Conservation (phyloP, 805 yeast genomes). For the Candida qinlingensis region DNA sequence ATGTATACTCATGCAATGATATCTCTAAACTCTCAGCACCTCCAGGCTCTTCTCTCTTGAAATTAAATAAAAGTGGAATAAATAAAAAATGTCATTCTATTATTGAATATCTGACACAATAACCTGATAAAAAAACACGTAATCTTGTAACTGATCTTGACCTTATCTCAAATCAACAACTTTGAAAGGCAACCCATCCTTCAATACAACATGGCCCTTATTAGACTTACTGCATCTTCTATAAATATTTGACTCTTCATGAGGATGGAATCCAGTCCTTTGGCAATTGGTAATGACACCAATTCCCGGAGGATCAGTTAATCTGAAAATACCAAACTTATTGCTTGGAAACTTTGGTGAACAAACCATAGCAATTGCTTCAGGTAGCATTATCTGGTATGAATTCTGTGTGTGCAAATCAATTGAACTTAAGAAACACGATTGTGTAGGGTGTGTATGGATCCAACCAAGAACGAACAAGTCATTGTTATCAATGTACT, state of each 20-base stretch:
- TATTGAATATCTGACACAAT: not conserved
- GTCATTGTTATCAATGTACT: slow-evolving; percentile 47
- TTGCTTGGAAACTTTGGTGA: slow-evolving; percentile 44
- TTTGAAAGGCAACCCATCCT: slow-evolving; percentile 41
- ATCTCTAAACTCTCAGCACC: too few relatives aligned
- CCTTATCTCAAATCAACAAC: slow-evolving; percentile 41
- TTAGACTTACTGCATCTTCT: slow-evolving; percentile 36
- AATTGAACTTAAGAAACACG: slow-evolving; percentile 62
- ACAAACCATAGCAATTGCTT: slow-evolving; percentile 63
- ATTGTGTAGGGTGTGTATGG: slow-evolving; percentile 69
- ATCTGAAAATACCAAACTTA: slow-evolving; percentile 49
- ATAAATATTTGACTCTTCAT: slow-evolving; percentile 45
- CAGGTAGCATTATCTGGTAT: slow-evolving; percentile 65
- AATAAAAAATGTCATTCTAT: not conserved
- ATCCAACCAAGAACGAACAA: slow-evolving; percentile 70
- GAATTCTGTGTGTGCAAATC: slow-evolving; percentile 66
- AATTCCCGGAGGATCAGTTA: slow-evolving; percentile 63
- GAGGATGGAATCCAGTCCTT: slow-evolving; percentile 55
- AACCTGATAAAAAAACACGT: not conserved
- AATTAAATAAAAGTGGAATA: not conserved
- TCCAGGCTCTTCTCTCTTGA: too few relatives aligned
- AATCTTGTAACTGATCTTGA: not conserved
- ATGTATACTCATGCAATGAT: too few relatives aligned
- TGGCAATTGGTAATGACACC: slow-evolving; percentile 48
- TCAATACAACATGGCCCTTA: slow-evolving; percentile 46